These are phyloP conservation scores for Suhomyces bribrorum DNA, from an alignment of 1,139 yeast genomes.

Conservation along the genomic window DNA sequence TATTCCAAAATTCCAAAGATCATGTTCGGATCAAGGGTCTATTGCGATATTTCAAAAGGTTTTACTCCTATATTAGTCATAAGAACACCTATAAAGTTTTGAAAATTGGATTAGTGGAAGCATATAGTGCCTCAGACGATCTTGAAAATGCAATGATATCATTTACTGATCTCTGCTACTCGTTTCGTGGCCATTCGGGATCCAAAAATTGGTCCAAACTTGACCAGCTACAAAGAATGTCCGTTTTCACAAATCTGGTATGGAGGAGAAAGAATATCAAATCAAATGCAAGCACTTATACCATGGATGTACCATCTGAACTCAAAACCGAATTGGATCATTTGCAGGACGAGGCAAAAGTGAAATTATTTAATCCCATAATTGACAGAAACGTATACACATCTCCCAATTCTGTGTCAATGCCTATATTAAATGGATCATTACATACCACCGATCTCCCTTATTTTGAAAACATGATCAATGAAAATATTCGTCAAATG, in stretches of 20 bases:
- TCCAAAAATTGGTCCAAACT: constrained; percentile 12
- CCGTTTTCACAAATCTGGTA: constrained; percentile 22
- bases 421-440: constrained; percentile 31
- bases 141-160: constrained; percentile 25
- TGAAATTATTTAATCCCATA: constrained; percentile 26
- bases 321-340: constrained; percentile 20
- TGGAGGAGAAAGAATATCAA: constrained; percentile 32
- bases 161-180: constrained; percentile 26
- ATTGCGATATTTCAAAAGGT: constrained; percentile 38
- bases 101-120: constrained; percentile 33
- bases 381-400: constrained; percentile 32
- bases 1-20: constrained; percentile 33
- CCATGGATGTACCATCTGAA: constrained; percentile 12
- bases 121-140: constrained; percentile 28
- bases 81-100: constrained; percentile 29
- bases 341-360: constrained; percentile 22
- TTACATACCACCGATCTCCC: constrained; percentile 35
- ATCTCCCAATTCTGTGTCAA: constrained; percentile 20
- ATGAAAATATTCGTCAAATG: constrained; percentile 19
- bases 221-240: constrained; percentile 13
- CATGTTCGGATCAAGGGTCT: constrained; percentile 32
- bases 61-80: constrained; percentile 39
- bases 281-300: constrained; percentile 16
- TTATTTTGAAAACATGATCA: constrained; percentile 25
- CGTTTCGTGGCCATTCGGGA: constrained; percentile 20